These are phyloP conservation scores for Penicillium brevicompactum DNA, from an alignment of 2,329 filamentous ascomycete species.

Conservation along the genomic window DNA sequence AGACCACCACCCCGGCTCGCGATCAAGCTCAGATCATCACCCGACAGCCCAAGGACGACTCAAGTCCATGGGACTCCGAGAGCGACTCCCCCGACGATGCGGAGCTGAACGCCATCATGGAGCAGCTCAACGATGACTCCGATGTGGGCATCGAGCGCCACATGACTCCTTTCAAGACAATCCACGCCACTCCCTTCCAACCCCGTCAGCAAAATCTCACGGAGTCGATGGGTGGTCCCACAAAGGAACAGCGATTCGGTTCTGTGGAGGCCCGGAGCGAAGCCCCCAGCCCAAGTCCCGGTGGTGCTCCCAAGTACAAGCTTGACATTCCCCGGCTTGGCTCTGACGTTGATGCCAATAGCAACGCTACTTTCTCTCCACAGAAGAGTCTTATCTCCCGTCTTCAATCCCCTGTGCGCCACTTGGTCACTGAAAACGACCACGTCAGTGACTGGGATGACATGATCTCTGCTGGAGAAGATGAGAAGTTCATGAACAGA, in stretches of 20 bases:
- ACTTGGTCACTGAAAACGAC: conserved; percentile 62
- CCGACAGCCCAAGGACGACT: conserved; percentile 2
- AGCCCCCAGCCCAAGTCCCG: conserved; percentile 72
- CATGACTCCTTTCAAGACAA: conserved; percentile 34
- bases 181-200: conserved; percentile 11
- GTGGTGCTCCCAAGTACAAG: conserved; percentile 52
- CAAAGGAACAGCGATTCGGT: conserved; percentile 56
- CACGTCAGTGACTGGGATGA: conserved; percentile 91
- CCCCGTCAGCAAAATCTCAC: conserved; percentile 19
- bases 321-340: conserved; percentile 47
- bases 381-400: conserved; percentile 64
- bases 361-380: conserved; percentile 57
- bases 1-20: background rate
- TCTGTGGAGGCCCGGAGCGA: conserved; percentile 63
- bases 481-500: conserved; percentile 77
- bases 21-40: background rate
- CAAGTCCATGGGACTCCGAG: conserved; percentile 23
- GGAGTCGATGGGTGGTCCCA: conserved; percentile 49
- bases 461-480: conserved; percentile 77
- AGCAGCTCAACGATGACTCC: conserved; percentile 74
- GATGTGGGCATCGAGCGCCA: conserved; percentile 72
- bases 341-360: conserved; percentile 36
- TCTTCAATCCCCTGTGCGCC: conserved; percentile 59
- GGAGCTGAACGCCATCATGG: conserved; percentile 92
- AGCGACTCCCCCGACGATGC: conserved; percentile 49